Evolutionary conservation across 139 green algal species (phyloP), one percentile per base, ranked within the genome.

Genomic region (Chlorella ohadii): DNA sequence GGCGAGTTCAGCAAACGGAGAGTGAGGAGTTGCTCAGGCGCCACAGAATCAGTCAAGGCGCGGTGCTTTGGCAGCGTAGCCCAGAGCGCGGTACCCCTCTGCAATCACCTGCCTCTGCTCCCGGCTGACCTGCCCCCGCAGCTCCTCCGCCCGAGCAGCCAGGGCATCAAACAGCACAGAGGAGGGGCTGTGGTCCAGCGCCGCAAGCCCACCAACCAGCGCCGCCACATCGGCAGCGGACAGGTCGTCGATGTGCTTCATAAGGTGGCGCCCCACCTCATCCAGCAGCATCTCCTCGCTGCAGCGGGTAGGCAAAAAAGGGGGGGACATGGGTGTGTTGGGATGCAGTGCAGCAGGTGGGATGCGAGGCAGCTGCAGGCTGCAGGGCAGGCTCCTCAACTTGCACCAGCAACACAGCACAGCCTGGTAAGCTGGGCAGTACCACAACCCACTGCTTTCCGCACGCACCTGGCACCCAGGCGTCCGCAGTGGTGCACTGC

Each of bases 271-370:
- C 6, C 41, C 78, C 25, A 83, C 33, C 41, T 83, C 78, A 12
- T 83, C 78, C 63, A 83, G 63, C 41, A 83, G 63, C 78, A 83
- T 83, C 63, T 83, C 78, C 78, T 83, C 78, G 39, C 78, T 83
- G 63, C 57, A 56, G 74, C 17, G 33, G 1, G 16, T 23, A 31
- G 33, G 74, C 3, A 4, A 22, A 15, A 36, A 55, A 1, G 55
- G 0, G 44, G n/a, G 51, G 11, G 15, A 22, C 51, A 59, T 59
- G 11, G 51, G 15, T 23, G 11, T 23, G 51, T 59, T 6, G 6
- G 44, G 9, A 9, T 9, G 44, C 44, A 16, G 51, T 59, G 51
- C 15, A 19, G 51, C 19, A 22, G 44, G 44, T 6, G 6, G 44
- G 44, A 55, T 6, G 44, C n/a, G n/a, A n/a, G n/a, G n/a, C n/a